Evolutionary conservation across 257 asterid species (phyloP).

Genomic region (Penstemon barbatus): DNA sequence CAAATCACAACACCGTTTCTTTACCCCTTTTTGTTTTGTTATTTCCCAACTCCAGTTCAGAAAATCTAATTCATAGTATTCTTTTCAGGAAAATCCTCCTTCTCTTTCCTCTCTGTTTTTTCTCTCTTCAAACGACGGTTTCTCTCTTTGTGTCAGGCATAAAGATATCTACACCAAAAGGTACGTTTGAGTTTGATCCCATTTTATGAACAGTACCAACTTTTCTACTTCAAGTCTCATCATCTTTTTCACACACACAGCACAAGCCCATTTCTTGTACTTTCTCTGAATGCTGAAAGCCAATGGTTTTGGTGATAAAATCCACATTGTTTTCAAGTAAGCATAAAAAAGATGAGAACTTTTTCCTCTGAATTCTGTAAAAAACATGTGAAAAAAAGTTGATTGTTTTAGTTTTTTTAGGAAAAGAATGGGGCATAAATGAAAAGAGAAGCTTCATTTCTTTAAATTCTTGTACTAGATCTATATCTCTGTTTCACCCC

Average conservation of each 20-base stretch:
- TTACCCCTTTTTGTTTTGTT: conserved; percentile 17
- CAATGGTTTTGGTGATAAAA: conserved; percentile 27
- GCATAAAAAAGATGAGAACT: neutral
- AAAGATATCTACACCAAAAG: conserved; percentile 41
- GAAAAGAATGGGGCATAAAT: conserved; percentile 5
- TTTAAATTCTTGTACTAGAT: conserved; percentile 40
- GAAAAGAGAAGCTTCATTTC: conserved; percentile 6
- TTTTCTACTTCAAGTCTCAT: conserved; percentile 37
- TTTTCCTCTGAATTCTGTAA: neutral
- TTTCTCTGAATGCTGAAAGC: conserved; percentile 28
- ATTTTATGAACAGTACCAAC: conserved; percentile 28
- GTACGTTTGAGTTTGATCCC: conserved; percentile 40
- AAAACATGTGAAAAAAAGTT: conserved; percentile 20
- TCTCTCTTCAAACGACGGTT: conserved; percentile 17
- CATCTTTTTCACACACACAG: conserved; percentile 22
- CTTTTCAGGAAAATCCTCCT: no score
- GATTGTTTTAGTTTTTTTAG: conserved; percentile 24
- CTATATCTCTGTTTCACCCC: conserved; percentile 26
- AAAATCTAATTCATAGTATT: conserved; percentile 2
- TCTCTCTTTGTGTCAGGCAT: conserved; percentile 32
- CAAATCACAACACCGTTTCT: conserved; percentile 31
- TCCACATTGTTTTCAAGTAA: conserved; percentile 31
- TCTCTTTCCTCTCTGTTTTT: conserved; percentile 5
- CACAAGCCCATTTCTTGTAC: conserved; percentile 22
- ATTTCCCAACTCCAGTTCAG: conserved; percentile 20